phyloP scores from a whole-genome alignment of 2,329 filamentous ascomycete species.

The Aspergillus aculeatinus region DNA sequence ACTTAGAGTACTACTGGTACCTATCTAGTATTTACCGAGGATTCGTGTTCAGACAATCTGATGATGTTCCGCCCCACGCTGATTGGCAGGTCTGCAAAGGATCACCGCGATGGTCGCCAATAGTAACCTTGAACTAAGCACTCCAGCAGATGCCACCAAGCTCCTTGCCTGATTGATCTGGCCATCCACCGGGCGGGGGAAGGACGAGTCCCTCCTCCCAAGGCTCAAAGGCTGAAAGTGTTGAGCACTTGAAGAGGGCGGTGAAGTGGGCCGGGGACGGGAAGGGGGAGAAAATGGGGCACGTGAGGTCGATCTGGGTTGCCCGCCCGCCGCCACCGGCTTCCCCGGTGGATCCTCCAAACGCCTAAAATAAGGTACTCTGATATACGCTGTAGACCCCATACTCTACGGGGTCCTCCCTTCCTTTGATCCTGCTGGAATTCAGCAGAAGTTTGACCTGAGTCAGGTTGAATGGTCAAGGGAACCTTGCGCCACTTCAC shows the following conservation, averaged over 20 bases:
- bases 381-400: conserved; percentile 6
- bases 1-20: too few relatives aligned
- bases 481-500: too few relatives aligned
- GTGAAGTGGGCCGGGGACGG: conserved; percentile 13
- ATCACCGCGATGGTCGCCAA: not conserved
- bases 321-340: conserved; percentile 1
- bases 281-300: not conserved
- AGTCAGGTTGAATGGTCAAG: not conserved
- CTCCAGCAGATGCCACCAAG: not conserved
- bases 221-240: conserved; percentile 9
- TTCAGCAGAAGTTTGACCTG: not conserved
- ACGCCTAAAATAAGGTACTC: conserved; percentile 8
- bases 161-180: not conserved
- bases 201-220: conserved; percentile 9
- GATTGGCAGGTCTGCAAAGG: conserved; percentile 1
- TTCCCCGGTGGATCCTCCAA: conserved; percentile 7
- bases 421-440: conserved; percentile 5
- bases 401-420: conserved; percentile 4
- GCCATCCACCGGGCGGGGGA: not conserved
- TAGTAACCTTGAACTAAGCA: not conserved
- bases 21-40: conserved; percentile 1
- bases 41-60: conserved; percentile 2
- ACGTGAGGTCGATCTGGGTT: conserved; percentile 20
- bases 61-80: not conserved
- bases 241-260: conserved; percentile 17